Evolutionary conservation across 129 eudicot genomes (phyloP).

Genomic region (Erigeron canadensis): DNA sequence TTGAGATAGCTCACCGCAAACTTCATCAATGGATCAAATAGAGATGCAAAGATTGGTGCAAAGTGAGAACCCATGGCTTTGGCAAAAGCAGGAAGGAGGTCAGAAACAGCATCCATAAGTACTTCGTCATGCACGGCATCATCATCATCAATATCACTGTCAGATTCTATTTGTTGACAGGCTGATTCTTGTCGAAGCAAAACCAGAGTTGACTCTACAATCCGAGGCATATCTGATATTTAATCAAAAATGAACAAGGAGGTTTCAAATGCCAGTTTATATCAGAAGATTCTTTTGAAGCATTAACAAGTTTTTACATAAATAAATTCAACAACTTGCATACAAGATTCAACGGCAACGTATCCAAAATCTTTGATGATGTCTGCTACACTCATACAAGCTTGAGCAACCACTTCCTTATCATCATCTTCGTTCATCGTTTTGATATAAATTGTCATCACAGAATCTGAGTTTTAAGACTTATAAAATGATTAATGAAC

Average conservation of each 20-base stretch:
- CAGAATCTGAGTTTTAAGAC: conserved; percentile 48
- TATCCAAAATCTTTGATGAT: conserved; percentile 81
- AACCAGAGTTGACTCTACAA: conserved; percentile 75
- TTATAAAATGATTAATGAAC: conserved; percentile 16
- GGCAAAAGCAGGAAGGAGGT: conserved; percentile 97
- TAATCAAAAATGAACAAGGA: conserved; percentile 1
- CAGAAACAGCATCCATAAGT: conserved; percentile 99
- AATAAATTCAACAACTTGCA: conserved; percentile 14
- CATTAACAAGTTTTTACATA: background rate
- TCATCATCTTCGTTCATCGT: conserved; percentile 95
- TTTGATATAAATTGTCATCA: conserved; percentile 86
- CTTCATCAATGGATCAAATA: conserved; percentile 86
- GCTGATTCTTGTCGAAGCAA: conserved; percentile 69
- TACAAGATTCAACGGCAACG: conserved; percentile 77
- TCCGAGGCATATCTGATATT: conserved; percentile 60
- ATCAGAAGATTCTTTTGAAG: background rate
- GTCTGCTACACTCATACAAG: conserved; percentile 87
- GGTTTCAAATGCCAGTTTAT: conserved; percentile 17
- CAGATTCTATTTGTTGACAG: conserved; percentile 89
- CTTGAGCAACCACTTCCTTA: conserved; percentile 99
- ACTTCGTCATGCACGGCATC: conserved; percentile 90
- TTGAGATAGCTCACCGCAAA: conserved; percentile 64
- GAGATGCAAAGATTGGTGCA: conserved; percentile 76
- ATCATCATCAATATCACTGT: conserved; percentile 88
- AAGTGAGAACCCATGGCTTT: conserved; percentile 91